Evolutionary conservation across 1,284 basidiomycete genomes (phyloP).

Genomic region (Tilletia walkeri): DNA sequence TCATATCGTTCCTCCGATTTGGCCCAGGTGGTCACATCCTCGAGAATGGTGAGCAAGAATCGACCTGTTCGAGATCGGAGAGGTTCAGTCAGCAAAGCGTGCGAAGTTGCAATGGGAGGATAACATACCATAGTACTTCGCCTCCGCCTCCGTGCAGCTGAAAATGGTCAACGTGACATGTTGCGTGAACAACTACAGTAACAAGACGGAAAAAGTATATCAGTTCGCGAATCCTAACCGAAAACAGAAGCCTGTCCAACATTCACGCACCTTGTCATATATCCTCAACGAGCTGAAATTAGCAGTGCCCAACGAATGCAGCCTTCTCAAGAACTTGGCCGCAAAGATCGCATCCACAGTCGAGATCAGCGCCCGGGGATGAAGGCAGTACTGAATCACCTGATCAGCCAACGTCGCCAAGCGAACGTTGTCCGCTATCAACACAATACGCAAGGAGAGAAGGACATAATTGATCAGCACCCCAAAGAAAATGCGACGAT

Average conservation of each 20-base stretch:
- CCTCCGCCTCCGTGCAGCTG: constrained; percentile 92
- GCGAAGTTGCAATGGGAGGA: constrained; percentile 6
- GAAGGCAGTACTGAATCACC: constrained; percentile 85
- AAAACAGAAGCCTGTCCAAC: not conserved
- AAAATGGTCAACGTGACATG: constrained; percentile 73
- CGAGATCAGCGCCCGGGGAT: constrained; percentile 84
- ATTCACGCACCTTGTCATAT: constrained; percentile 70
- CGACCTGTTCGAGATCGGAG: constrained; percentile 21
- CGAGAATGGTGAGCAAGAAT: constrained; percentile 75
- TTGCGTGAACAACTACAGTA: constrained; percentile 33
- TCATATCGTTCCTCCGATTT: constrained; percentile 63
- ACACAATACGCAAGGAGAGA: too few relatives aligned
- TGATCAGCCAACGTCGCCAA: constrained; percentile 31
- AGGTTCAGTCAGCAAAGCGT: not conserved
- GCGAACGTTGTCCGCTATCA: not conserved
- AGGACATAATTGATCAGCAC: too few relatives aligned
- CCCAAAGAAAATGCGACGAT: too few relatives aligned
- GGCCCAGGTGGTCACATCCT: constrained; percentile 75
- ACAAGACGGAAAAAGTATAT: not conserved
- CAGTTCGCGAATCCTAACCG: not conserved
- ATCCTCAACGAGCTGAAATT: constrained; percentile 85
- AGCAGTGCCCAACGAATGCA: constrained; percentile 80
- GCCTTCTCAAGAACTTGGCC: constrained; percentile 80
- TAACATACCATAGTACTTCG: constrained; percentile 79
- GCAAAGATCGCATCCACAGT: constrained; percentile 95